Base-by-base conservation (phyloP, 2,329 filamentous ascomycete genomes). In the Parastagonospora avenae region DNA sequence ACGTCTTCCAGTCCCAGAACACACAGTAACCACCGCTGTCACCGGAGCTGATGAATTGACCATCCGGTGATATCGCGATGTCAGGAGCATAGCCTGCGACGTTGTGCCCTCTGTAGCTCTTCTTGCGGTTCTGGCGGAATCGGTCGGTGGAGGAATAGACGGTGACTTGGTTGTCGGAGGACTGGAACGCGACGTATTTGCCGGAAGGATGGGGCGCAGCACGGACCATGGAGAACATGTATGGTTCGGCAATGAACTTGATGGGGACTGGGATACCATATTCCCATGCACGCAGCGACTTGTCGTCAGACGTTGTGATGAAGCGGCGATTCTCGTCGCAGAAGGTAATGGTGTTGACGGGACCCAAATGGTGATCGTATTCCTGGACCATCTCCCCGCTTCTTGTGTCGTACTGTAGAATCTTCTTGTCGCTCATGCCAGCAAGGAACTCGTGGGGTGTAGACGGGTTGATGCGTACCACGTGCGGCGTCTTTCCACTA, bases 1-100 rank as follows among this genome's bases (percentile, higher is more conserved):
- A 96, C 33, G 92, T 97, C 84, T 99, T 99, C 91, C 92, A 99
- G 76, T 97, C 94, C 91, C 92, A 99, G 77, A 97, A 97, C 90
- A 96, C 41, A 96, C 86, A 67, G 37, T 85, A 97, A 31, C 95
- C 94, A 12, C 85, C 91, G 44, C 86, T 90, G 74, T 99, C 94
- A 55, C 94, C 94, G 14, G 85, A 90, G 15, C 86, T 88, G 47
- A 99, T 80, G 72, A 97, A 96, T 70, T 96, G 91, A 0, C 94
- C 94, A 71, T 97, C 94, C 1, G 92, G 91, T 65, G 87, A 91
- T 69, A 95, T 89, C 45, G 89, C 87, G 43, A 99, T 82, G 66
- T 96, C 94, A 56, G 97, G 91, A 2, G 89, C 92, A 67, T 95
- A 92, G 2, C 95, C 94, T 2, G 92, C 92, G 56, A 93, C 96